phyloP scores from a whole-genome alignment of 1,284 basidiomycete genomes.

The Ustilago hordei region DNA sequence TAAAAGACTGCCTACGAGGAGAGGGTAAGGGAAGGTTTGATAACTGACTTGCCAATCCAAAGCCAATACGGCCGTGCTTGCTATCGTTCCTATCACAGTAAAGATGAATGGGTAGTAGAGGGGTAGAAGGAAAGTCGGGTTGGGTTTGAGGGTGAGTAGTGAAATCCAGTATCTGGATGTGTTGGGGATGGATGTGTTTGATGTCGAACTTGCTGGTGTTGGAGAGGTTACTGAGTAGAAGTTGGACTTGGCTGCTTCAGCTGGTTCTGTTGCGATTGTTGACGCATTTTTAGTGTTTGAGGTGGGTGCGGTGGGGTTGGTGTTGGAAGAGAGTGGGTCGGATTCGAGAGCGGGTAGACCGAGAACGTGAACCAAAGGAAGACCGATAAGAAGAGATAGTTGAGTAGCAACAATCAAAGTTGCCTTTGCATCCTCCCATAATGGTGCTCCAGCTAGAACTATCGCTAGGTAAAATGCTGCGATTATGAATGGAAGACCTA shows the following conservation, averaged over 20 bases:
- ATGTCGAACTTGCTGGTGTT: background rate
- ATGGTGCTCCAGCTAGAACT: constrained; percentile 11
- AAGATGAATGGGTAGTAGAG: constrained; percentile 30
- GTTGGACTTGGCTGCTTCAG: too few species aligned
- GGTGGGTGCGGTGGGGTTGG: background rate
- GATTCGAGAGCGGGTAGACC: constrained; percentile 12
- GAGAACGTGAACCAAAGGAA: constrained; percentile 20
- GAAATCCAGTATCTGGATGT: constrained; percentile 2
- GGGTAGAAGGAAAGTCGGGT: constrained; percentile 26
- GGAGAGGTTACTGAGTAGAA: background rate
- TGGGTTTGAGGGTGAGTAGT: constrained; percentile 21
- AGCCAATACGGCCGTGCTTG: constrained; percentile 8
- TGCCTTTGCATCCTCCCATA: background rate
- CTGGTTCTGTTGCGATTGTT: background rate
- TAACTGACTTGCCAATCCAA: constrained; percentile 33
- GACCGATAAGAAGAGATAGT: constrained; percentile 13
- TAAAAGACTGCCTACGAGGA: constrained; percentile 16
- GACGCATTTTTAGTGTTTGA: background rate
- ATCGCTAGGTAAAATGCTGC: background rate
- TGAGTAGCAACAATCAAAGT: constrained; percentile 14
- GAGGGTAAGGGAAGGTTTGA: constrained; percentile 47
- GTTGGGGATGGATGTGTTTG: constrained; percentile 8
- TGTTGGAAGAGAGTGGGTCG: background rate
- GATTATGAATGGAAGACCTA: constrained; percentile 13
- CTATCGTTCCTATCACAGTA: background rate